Percentiles rank a stretch among this genome's conserved stretches.
Conservation (phyloP, 2,329 filamentous ascomycete genomes). For the Balansia obtecta region DNA sequence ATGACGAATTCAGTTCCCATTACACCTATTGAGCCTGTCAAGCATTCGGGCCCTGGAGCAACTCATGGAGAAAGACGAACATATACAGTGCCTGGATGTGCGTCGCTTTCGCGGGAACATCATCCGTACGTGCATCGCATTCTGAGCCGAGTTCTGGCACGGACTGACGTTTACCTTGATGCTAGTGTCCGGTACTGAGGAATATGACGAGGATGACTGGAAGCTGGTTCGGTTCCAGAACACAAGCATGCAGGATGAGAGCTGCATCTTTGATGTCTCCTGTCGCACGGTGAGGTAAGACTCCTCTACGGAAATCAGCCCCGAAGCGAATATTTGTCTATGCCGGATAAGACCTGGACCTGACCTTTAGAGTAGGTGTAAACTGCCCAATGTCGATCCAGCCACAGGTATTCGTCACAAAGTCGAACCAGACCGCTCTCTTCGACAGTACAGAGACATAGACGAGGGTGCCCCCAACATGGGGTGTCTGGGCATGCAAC, state of each 20-base stretch:
- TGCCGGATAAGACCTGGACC: not conserved
- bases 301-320: not conserved
- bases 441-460: slow-evolving; percentile 45
- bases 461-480: slow-evolving; percentile 44
- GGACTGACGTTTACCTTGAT: not conserved
- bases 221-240: slow-evolving; percentile 45
- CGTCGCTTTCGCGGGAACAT: slow-evolving; percentile 62
- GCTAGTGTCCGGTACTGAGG: slow-evolving; percentile 46
- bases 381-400: slow-evolving; percentile 58
- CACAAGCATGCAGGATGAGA: slow-evolving; percentile 5
- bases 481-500: slow-evolving; percentile 53
- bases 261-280: slow-evolving; percentile 37
- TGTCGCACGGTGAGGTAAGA: slow-evolving; percentile 52
- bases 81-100: slow-evolving; percentile 41
- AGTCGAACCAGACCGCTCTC: slow-evolving; percentile 43
- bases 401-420: slow-evolving; percentile 42
- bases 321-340: too few relatives aligned
- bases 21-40: slow-evolving; percentile 54
- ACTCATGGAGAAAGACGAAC: slow-evolving; percentile 38
- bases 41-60: slow-evolving; percentile 50
- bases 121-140: slow-evolving; percentile 33
- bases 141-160: not conserved
- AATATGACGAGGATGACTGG: slow-evolving; percentile 63
- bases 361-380: slow-evolving; percentile 30
- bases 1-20: slow-evolving; percentile 41